Evolutionary conservation across 306 rosid genomes (phyloP), one percentile per base, ranked within the genome.

Genomic region (Hylodesmum podocarpum): DNA sequence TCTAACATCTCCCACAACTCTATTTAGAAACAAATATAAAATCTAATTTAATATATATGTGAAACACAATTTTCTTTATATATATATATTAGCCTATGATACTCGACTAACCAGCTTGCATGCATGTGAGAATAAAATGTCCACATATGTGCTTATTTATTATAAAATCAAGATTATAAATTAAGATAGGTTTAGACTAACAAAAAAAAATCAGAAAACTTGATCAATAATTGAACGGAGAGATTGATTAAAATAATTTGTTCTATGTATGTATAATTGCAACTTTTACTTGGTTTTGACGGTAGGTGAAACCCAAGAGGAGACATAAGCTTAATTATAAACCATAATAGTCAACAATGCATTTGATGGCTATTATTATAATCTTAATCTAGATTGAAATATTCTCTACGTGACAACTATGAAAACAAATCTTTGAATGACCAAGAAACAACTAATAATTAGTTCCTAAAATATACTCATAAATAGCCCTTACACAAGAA

Each of bases 311-410:
- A 44, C 82, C 72, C 34, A 61, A 66, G 49, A 71, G 63, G 78
- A 47, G 71, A 76, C 82, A 84, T 18, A 16, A 12, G 24, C 39
- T 66, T 77, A 24, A 61, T 74, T 54, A 58, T 76, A 78, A 54
- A 73, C 44, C 41, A 39, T 34, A 29, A 51, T 43, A 44, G 80
- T 85, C 87, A 78, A 85, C 54, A 0, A 39, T 51, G 34, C 75
- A 77, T 75, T 81, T 75, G 83, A 83, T 61, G 29, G 50, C 80
- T 31, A 75, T 66, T 25, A 71, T 66, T 37, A 61, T 78, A 71
- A 81, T 78, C 44, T 55, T 75, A 13, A 59, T 70, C 22, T 50
- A 27, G 27, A 66, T 43, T 68, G 29, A 59, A 28, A 62, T 64
- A 14, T 36, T 61, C 73, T 61, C 34, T 46, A 62, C 27, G 72